phyloP scores from a whole-genome alignment of 225 moss, liverwort and hornwort species.

The Pseudoscleropodium purum region DNA sequence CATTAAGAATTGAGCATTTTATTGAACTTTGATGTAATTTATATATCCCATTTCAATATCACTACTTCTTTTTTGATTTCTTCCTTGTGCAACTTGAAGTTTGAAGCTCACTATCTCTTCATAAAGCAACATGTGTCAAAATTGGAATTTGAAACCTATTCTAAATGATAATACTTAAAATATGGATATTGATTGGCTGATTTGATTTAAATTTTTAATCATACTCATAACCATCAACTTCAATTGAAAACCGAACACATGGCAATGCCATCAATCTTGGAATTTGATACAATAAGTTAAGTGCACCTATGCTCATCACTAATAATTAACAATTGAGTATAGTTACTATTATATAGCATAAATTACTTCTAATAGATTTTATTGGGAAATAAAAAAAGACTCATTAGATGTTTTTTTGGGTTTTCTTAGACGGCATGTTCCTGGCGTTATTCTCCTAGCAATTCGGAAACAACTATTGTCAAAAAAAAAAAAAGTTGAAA shows the following conservation, averaged over 20 bases:
- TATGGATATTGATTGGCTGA: rapidly evolving
- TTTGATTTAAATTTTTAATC: neutral
- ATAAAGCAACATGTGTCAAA: neutral
- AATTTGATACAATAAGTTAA: neutral
- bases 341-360: too few species aligned
- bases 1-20: rapidly evolving
- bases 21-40: neutral
- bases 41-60: too few species aligned
- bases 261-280: neutral
- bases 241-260: neutral
- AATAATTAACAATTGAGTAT: neutral
- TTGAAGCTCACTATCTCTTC: neutral
- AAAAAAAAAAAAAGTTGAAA: too few species aligned
- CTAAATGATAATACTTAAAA: too few species aligned
- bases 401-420: too few species aligned
- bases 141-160: neutral
- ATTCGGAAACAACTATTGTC: too few species aligned
- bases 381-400: too few species aligned
- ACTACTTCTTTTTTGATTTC: neutral
- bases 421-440: too few species aligned
- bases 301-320: neutral
- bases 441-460: too few species aligned
- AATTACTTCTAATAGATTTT: neutral
- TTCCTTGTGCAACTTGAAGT: neutral
- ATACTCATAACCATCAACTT: neutral